phyloP scores from a whole-genome alignment of 2,329 filamentous ascomycete species.

The Elsinoe arachidis region DNA sequence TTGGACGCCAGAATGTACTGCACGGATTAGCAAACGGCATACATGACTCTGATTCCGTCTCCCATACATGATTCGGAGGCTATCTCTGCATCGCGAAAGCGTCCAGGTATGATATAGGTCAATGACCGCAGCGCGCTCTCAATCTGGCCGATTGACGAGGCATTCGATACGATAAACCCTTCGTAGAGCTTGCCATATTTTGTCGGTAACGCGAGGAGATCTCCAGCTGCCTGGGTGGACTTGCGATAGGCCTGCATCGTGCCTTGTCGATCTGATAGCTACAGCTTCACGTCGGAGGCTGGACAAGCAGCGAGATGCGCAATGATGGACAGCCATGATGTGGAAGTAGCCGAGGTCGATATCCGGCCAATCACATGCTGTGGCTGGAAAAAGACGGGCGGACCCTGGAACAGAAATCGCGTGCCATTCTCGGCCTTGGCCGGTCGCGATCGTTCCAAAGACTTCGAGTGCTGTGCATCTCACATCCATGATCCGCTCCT shows the following conservation, averaged over 20 bases:
- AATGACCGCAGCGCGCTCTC: slow-evolving; percentile 86
- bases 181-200: slow-evolving; percentile 53
- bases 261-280: background rate
- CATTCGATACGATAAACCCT: slow-evolving; percentile 91
- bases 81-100: slow-evolving; percentile 86
- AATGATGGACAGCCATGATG: background rate
- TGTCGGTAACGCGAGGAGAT: slow-evolving; percentile 21
- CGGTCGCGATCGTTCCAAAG: slow-evolving; percentile 9
- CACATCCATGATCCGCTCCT: background rate
- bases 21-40: background rate
- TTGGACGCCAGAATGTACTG: slow-evolving; percentile 75
- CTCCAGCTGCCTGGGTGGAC: slow-evolving; percentile 15
- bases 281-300: background rate
- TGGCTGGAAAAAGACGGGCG: background rate
- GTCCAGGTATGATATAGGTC: slow-evolving; percentile 92
- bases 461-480: slow-evolving; percentile 7
- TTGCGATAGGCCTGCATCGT: slow-evolving; percentile 16
- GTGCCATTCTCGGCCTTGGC: slow-evolving; percentile 10
- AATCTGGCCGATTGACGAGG: slow-evolving; percentile 86
- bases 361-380: background rate
- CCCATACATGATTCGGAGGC: slow-evolving; percentile 73
- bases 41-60: background rate
- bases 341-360: background rate
- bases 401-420: slow-evolving; percentile 4
- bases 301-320: background rate